These are phyloP conservation scores for Clohesyomyces aquaticus DNA, from an alignment of 495 filamentous ascomycete genomes.

Conservation along the genomic window DNA sequence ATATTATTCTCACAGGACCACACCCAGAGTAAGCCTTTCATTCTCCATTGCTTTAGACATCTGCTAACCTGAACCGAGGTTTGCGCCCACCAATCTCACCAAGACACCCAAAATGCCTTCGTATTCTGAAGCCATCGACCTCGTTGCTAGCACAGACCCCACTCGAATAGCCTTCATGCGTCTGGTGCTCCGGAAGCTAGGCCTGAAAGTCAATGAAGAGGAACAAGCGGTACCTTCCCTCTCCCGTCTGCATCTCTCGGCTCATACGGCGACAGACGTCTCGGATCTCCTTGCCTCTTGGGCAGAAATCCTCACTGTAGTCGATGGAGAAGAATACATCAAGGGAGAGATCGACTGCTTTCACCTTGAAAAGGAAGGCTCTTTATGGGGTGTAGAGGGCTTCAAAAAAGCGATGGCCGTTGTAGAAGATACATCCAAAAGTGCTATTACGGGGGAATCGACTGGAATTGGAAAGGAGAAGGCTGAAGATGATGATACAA, in stretches of 20 bases:
- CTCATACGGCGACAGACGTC: slow-evolving; percentile 64
- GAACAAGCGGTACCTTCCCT: slow-evolving; percentile 74
- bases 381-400: slow-evolving; percentile 64
- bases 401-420: slow-evolving; percentile 56
- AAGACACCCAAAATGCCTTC: slow-evolving; percentile 62
- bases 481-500: slow-evolving; percentile 26
- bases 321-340: slow-evolving; percentile 73
- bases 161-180: slow-evolving; percentile 76
- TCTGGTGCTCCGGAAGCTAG: slow-evolving; percentile 80
- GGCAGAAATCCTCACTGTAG: slow-evolving; percentile 67
- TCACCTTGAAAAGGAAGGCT: slow-evolving; percentile 63
- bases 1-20: slow-evolving; percentile 78
- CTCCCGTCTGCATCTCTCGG: slow-evolving; percentile 83
- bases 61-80: slow-evolving; percentile 55
- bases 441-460: slow-evolving; percentile 10
- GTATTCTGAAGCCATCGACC: slow-evolving; percentile 69
- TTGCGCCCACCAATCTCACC: slow-evolving; percentile 78
- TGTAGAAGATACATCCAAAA: slow-evolving; percentile 24
- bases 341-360: slow-evolving; percentile 87
- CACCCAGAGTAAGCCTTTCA: slow-evolving; percentile 81
- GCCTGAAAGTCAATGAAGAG: slow-evolving; percentile 72
- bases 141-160: slow-evolving; percentile 70
- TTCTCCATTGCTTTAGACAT: not conserved
- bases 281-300: slow-evolving; percentile 68
- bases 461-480: slow-evolving; percentile 7